phyloP scores from a whole-genome alignment of 345 rosid genomes.

The Rhodomyrtus tomentosa region DNA sequence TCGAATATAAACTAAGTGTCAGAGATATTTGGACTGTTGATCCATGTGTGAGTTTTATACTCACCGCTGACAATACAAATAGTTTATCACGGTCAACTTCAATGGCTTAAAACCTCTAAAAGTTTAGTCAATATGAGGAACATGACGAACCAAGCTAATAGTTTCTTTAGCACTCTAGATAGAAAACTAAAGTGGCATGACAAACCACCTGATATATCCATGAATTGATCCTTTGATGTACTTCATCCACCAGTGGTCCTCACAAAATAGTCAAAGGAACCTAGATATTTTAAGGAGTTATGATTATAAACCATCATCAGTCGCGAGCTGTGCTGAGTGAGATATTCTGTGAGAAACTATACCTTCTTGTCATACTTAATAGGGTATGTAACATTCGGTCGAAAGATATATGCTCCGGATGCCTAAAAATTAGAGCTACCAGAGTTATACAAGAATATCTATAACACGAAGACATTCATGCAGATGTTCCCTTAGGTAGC shows the following conservation, averaged over 20 bases:
- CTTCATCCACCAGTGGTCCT: constrained; percentile 76
- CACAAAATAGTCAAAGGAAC: constrained; percentile 46
- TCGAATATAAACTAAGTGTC: neutral
- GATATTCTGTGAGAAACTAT: neutral
- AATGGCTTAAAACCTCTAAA: neutral
- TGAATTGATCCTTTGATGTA: constrained; percentile 63
- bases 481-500: neutral
- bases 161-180: neutral
- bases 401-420: constrained; percentile 88
- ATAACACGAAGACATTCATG: neutral
- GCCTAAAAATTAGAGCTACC: constrained; percentile 26
- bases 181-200: neutral
- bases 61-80: neutral
- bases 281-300: constrained; percentile 24
- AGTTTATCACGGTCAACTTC: neutral
- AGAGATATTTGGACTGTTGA: neutral
- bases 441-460: neutral
- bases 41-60: neutral
- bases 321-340: neutral
- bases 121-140: neutral
- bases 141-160: neutral
- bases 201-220: constrained; percentile 80
- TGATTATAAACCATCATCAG: neutral
- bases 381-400: constrained; percentile 68
- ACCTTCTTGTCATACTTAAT: constrained; percentile 61